Evolutionary conservation across 1,284 basidiomycete genomes (phyloP), one percentile per base, ranked within the genome.

Genomic region (Trichosporon sp.): DNA sequence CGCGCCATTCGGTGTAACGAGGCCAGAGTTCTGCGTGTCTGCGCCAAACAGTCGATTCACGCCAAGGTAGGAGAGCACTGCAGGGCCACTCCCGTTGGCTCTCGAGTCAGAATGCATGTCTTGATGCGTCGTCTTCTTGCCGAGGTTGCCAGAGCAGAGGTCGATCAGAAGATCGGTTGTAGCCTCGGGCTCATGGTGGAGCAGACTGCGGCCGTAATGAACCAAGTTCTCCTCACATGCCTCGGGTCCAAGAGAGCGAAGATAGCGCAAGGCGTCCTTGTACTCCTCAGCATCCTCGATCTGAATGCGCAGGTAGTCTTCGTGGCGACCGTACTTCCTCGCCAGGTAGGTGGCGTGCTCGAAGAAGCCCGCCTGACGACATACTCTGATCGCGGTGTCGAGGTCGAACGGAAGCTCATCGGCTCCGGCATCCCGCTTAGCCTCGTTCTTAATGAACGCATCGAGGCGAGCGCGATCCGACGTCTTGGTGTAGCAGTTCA

Each of bases 401-500:
- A 99, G 87, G 78, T 99, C 97, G 77, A 99, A 99, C 0, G 95
- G 95, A 1, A 96, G 87, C 76, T 93, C 92, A 63, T 88, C 87
- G 83, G 85, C 72, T 13, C 85, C 83, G 81, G 78, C 74, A 81
- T 77, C 70, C 29, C 77, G 68, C 29, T 84, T 78, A 2, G 91
- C 88, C 78, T 93, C 92, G 1, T 92, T 90, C 81, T 92, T 93
- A 85, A 98, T 92, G 82, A 99, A 99, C 67, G 87, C 89, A 77
- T 98, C 94, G 1, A 98, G 88, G 11, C 93, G 89, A 0, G 88
- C 84, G 15, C 94, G 90, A 76, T 99, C 95, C 71, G 94, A 94
- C 18, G 97, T 89, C 81, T 99, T 99, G 60, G 96, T 97, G 82
- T 98, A 99, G 38, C 95, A 96, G 80, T 97, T 97, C 25, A 97